Conservation (phyloP, 257 asterid species). For the Avicennia marina region DNA sequence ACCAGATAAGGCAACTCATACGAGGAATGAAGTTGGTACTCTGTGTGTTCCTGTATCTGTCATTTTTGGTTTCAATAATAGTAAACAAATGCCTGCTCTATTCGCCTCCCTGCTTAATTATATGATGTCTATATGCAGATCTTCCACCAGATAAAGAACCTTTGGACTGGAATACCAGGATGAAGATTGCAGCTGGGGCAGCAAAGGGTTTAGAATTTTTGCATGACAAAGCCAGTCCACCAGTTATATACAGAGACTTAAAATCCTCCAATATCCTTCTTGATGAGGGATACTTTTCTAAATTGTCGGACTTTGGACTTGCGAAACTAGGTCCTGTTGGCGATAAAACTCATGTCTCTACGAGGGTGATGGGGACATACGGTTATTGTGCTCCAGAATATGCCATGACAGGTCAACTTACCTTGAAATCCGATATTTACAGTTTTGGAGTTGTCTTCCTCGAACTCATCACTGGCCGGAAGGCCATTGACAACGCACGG, state of each 20-base stretch:
- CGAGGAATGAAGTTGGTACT: too few species aligned
- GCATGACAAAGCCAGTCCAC: conserved; percentile 87
- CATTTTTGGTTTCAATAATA: background rate
- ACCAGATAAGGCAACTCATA: too few species aligned
- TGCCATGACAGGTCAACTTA: conserved; percentile 94
- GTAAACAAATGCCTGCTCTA: background rate
- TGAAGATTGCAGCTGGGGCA: too few species aligned
- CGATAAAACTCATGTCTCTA: conserved; percentile 84
- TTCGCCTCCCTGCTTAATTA: background rate
- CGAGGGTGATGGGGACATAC: conserved; percentile 93
- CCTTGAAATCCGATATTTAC: conserved; percentile 74
- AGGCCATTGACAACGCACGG: conserved; percentile 68
- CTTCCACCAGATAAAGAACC: conserved; percentile 59
- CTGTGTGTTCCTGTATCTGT: too few species aligned
- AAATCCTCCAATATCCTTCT: conserved; percentile 93
- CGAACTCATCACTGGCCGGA: conserved; percentile 82
- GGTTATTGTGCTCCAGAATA: conserved; percentile 97
- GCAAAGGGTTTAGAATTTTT: conserved; percentile 84
- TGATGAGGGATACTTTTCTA: conserved; percentile 69
- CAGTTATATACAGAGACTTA: conserved; percentile 79
- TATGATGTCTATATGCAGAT: conserved; percentile 49
- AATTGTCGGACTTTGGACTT: conserved; percentile 87
- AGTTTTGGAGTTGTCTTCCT: conserved; percentile 89
- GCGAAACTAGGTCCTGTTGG: conserved; percentile 92
- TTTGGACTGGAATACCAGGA: conserved; percentile 88